Conservation (phyloP, 2,329 filamentous ascomycete species). For the Microdochium trichocladiopsis region DNA sequence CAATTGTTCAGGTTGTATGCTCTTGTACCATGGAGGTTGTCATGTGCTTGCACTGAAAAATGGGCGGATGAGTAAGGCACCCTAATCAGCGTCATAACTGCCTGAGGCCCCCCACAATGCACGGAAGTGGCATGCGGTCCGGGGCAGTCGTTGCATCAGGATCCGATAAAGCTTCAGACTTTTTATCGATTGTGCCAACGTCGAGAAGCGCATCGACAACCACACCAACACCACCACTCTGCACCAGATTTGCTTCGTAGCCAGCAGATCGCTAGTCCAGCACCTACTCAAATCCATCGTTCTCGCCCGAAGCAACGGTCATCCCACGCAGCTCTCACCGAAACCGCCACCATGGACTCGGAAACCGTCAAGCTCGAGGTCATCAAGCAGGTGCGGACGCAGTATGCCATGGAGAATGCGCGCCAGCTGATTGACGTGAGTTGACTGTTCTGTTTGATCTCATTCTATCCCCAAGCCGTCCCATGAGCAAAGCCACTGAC, state of each 20-base stretch:
- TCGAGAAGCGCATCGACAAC: not conserved
- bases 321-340: no score
- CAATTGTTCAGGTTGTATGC: not conserved
- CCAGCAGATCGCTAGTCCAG: no score
- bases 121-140: not conserved
- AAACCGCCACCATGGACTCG: conserved; percentile 47
- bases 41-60: no score
- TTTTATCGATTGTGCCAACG: not conserved
- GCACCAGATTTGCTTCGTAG: not conserved
- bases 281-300: not conserved
- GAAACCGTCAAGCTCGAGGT: conserved; percentile 52
- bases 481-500: not conserved
- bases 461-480: not conserved
- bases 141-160: not conserved
- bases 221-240: not conserved
- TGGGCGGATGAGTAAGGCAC: no score
- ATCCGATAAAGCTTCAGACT: not conserved
- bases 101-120: no score
- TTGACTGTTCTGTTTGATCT: conserved; percentile 2
- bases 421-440: conserved; percentile 63
- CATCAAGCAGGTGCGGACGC: conserved; percentile 56
- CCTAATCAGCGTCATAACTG: no score
- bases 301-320: no score
- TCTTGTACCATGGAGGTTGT: no score
- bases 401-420: conserved; percentile 62